phyloP scores from a whole-genome alignment of 1,139 yeast genomes.

The Zhuliangozyma parablackwelliae region DNA sequence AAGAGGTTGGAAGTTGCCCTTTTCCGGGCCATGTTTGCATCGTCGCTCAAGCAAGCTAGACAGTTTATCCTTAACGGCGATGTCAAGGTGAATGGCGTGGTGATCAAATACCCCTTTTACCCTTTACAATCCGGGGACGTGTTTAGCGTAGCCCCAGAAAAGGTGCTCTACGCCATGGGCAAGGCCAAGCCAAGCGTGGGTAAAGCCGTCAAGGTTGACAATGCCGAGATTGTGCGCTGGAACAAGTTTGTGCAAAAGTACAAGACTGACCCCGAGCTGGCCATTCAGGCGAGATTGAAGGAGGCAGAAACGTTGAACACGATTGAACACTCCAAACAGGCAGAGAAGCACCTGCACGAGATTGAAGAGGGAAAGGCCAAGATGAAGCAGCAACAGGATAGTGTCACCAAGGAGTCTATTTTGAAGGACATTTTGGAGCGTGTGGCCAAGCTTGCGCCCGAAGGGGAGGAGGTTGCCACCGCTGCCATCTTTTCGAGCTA shows the following conservation, averaged over 20 bases:
- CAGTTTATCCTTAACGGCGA: constrained; percentile 79
- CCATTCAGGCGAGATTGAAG: constrained; percentile 52
- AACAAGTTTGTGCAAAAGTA: constrained; percentile 64
- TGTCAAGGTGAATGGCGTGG: constrained; percentile 80
- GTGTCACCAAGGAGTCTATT: constrained; percentile 42
- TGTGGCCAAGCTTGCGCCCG: constrained; percentile 2
- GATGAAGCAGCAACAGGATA: constrained; percentile 37
- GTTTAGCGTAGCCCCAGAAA: constrained; percentile 79
- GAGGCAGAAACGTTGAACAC: constrained; percentile 39
- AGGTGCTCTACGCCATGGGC: constrained; percentile 83
- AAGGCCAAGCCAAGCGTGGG: constrained; percentile 71
- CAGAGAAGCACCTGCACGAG: constrained; percentile 17
- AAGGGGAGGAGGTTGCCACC: constrained; percentile 21
- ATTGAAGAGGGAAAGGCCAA: constrained; percentile 24
- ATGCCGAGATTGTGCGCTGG: constrained; percentile 69
- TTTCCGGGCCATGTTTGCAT: constrained; percentile 89
- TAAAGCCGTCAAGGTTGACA: constrained; percentile 64
- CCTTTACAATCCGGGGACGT: constrained; percentile 81
- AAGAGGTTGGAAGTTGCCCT: constrained; percentile 85
- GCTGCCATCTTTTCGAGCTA: constrained; percentile 18
- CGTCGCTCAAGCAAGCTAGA: constrained; percentile 91
- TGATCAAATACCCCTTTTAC: constrained; percentile 75
- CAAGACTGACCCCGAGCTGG: constrained; percentile 51
- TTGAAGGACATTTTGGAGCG: constrained; percentile 36
- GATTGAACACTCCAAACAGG: constrained; percentile 21